These are phyloP conservation scores for Coprinellus micaceus DNA, from an alignment of 768 basidiomycete genomes.

Conservation along the genomic window DNA sequence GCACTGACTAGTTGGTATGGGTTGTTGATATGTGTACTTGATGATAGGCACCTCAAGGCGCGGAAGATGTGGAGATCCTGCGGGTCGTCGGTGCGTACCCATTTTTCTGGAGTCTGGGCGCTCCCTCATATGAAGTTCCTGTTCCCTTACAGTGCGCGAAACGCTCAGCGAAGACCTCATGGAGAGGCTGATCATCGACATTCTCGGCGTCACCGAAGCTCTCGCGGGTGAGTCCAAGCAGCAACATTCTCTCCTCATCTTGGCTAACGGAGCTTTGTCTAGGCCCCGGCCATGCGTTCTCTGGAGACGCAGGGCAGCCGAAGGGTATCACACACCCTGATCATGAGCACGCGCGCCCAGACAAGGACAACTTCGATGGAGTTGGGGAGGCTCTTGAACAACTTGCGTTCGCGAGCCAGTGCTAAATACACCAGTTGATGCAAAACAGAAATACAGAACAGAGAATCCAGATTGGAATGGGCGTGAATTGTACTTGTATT, in stretches of 20 bases:
- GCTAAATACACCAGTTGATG: no score
- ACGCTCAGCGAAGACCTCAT: conserved; percentile 50
- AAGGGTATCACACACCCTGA: conserved; percentile 33
- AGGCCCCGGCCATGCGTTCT: conserved; percentile 24
- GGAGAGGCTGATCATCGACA: conserved; percentile 49
- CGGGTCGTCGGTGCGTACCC: conserved; percentile 61
- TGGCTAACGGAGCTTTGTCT: neutral
- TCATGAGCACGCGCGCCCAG: conserved; percentile 37
- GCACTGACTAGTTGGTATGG: neutral
- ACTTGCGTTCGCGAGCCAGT: conserved; percentile 37
- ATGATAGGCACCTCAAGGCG: conserved; percentile 44
- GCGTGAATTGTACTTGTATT: no score
- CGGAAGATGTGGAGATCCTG: conserved; percentile 52
- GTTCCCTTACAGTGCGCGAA: conserved; percentile 47
- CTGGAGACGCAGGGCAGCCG: conserved; percentile 17
- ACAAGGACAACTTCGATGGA: conserved; percentile 36
- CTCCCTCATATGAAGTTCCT: no score
- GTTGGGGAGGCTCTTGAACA: conserved; percentile 23
- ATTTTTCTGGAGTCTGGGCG: no score
- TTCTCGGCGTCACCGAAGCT: conserved; percentile 44
- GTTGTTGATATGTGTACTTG: neutral
- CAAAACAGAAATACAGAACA: no score
- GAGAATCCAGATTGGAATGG: no score
- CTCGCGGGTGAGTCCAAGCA: conserved; percentile 38
- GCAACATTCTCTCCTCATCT: neutral